Conservation (phyloP, 1,284 basidiomycete genomes). For the Microbotryum scabiosae region DNA sequence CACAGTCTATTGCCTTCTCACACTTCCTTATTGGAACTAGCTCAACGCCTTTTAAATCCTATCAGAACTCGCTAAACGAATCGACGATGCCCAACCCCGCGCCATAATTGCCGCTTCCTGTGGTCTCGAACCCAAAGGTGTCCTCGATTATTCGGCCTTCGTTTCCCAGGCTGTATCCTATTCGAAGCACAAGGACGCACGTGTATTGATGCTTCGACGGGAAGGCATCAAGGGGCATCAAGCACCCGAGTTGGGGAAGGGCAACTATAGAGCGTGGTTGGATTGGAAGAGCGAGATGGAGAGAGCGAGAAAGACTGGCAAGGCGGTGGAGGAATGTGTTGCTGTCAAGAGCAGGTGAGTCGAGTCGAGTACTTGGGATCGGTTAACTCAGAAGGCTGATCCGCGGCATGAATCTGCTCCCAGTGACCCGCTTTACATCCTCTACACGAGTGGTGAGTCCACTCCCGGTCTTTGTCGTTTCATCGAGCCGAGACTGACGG, state of each 20-base stretch:
- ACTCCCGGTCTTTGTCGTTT: not conserved
- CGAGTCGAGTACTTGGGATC: no score
- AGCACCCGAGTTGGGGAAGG: conserved; percentile 19
- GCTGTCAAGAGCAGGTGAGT: conserved; percentile 3
- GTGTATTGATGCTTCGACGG: conserved; percentile 30
- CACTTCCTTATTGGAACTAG: not conserved
- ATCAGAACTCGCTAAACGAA: conserved; percentile 36
- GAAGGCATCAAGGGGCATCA: conserved; percentile 33
- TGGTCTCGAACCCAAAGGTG: conserved; percentile 36
- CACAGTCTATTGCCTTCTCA: not conserved
- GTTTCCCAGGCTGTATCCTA: conserved; percentile 33
- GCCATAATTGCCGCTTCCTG: conserved; percentile 35
- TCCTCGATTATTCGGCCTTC: conserved; percentile 36
- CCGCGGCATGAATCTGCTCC: no score
- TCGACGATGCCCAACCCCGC: conserved; percentile 33
- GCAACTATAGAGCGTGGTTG: conserved; percentile 27
- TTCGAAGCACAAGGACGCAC: conserved; percentile 31
- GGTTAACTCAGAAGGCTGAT: no score
- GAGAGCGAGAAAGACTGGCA: conserved; percentile 17
- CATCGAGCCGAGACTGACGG: conserved; percentile 7
- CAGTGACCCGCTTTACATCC: conserved; percentile 32
- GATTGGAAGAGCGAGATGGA: conserved; percentile 34
- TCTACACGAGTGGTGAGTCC: conserved; percentile 30
- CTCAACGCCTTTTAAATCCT: no score
- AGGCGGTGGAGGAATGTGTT: conserved; percentile 32